These are phyloP conservation scores for Sporormia fimetaria DNA, from an alignment of 495 filamentous ascomycete genomes.

Conservation along the genomic window DNA sequence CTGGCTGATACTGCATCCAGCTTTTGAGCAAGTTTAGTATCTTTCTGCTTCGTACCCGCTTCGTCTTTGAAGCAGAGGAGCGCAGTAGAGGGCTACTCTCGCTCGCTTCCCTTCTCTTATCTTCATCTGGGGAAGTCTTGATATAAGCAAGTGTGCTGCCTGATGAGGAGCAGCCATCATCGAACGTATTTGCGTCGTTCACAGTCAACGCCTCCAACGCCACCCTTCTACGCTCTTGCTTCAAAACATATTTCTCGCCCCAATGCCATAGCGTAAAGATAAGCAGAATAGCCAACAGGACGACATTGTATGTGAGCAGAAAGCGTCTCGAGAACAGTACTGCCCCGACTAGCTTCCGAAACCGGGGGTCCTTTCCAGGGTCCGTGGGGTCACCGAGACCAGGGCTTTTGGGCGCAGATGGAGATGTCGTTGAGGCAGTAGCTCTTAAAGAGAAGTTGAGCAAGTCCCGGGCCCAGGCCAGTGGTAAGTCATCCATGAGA, in stretches of 20 bases:
- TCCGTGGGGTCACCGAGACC: neutral
- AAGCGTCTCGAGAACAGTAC: conserved; percentile 23
- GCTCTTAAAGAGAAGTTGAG: neutral
- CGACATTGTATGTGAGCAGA: conserved; percentile 26
- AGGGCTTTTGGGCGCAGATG: neutral
- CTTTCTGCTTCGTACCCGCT: neutral
- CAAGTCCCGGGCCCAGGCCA: neutral
- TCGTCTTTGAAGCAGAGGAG: neutral
- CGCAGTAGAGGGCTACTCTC: conserved; percentile 23
- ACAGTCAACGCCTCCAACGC: neutral
- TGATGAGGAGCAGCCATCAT: conserved; percentile 23
- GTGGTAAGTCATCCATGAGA: neutral
- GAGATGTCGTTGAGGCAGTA: neutral
- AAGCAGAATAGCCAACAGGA: conserved; percentile 18
- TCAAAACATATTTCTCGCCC: conserved; percentile 9
- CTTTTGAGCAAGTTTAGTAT: conserved; percentile 19
- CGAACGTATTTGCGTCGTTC: neutral
- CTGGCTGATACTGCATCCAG: conserved; percentile 43
- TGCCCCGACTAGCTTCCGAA: conserved; percentile 20
- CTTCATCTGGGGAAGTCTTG: conserved; percentile 15
- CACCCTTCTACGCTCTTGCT: neutral
- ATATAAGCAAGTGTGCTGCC: conserved; percentile 27
- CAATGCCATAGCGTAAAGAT: conserved; percentile 23
- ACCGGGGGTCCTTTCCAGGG: conserved; percentile 18
- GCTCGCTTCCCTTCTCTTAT: conserved; percentile 8